These are phyloP conservation scores for Diutina mesorugosa DNA, from an alignment of 1,139 yeast genomes.

Conservation along the genomic window DNA sequence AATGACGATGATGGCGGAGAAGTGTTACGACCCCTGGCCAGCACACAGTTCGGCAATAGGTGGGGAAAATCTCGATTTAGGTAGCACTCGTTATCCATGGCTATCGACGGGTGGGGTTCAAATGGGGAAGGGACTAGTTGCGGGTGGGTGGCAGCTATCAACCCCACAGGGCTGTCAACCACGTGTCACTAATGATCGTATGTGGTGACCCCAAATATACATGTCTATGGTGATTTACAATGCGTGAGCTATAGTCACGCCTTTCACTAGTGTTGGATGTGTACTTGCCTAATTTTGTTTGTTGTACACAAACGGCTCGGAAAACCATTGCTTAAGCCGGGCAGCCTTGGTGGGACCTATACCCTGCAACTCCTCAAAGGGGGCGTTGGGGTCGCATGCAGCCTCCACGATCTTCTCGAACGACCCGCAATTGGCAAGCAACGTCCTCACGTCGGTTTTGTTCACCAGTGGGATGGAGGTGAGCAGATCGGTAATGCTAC, in stretches of 20 bases:
- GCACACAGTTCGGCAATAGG: neutral
- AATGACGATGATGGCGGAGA: neutral
- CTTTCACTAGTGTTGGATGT: neutral
- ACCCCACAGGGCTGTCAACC: neutral
- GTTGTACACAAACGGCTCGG: slow-evolving; percentile 41
- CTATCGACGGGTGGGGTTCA: neutral
- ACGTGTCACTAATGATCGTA: neutral
- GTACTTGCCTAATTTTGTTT: slow-evolving; percentile 9
- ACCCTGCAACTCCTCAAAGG: slow-evolving; percentile 30
- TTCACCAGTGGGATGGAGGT: slow-evolving; percentile 42
- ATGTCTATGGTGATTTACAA: neutral
- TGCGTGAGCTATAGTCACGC: neutral
- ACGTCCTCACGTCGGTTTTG: slow-evolving; percentile 44
- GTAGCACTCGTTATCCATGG: neutral
- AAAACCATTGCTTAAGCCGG: slow-evolving; percentile 29
- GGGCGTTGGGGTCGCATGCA: slow-evolving; percentile 15
- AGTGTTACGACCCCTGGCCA: neutral
- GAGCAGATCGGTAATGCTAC: slow-evolving; percentile 8
- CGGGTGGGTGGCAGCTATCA: neutral
- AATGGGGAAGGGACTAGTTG: neutral
- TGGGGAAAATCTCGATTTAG: neutral
- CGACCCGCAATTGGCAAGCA: slow-evolving; percentile 40
- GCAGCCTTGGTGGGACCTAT: slow-evolving; percentile 42
- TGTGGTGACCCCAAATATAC: neutral
- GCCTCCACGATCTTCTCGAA: slow-evolving; percentile 31